Evolutionary conservation across 129 eudicot genomes (phyloP), one percentile per base, ranked within the genome.

Genomic region (Lonicera japonica): DNA sequence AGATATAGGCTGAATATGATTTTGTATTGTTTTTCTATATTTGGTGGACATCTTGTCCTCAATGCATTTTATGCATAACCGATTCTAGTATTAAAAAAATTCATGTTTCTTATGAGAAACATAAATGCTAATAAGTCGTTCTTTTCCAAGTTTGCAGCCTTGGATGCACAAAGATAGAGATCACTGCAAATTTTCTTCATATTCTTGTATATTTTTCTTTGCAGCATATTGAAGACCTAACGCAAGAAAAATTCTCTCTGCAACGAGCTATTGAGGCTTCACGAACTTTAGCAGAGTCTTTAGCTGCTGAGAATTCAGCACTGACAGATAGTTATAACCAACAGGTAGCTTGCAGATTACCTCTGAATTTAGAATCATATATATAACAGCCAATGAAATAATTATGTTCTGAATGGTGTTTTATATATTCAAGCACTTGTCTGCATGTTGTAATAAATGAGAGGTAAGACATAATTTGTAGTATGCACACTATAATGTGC

Each of bases 231-330:
- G 99, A 94, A 85, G 99, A 94, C 66, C 64, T 94, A 54, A 94
- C 99, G 7, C 99, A 94, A 69, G 99, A 94, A 56, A 94, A 88
- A 77, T 94, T 88, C 73, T 94, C 99, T 22, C 75, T 94, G 80
- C 99, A 94, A 85, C 87, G 99, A 66, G 85, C 99, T 58, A 75
- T 94, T 71, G 99, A 94, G 73, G 95, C 99, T 76, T 88, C 99
- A 36, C 83, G 83, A 68, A 78, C 80, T 64, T 76, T 94, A 39
- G 83, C 99, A 38, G 99, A 85, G 87, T 88, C 96, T 54, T 69
- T 94, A 69, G 95, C 99, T 63, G 69, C 95, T 25, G 99, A 94
- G 63, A 94, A 94, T 72, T 82, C 96, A 64, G 80, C 96, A 58
- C 73, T 94, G 64, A 94, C 99, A 11, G 95, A 94, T 59, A 94